Base-by-base conservation (phyloP, 768 basidiomycete genomes). In the Goffeauzyma gilvescens region DNA sequence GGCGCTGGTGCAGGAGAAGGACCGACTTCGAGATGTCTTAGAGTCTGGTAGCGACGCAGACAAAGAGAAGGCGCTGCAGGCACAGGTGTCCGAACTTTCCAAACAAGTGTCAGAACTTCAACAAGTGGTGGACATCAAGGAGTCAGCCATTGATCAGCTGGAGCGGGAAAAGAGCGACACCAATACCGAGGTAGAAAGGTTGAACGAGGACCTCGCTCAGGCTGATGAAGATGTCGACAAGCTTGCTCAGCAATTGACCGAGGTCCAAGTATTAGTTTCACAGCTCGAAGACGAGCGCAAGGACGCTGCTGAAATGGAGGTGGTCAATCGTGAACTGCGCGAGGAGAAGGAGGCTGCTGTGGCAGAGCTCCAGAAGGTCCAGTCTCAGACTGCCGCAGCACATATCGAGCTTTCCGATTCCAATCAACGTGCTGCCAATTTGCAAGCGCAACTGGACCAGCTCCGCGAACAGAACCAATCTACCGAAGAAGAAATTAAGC, bases 1-100 rank as follows among this genome's bases (percentile, higher is more conserved):
- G 8, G 42, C 30, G 17, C 21, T 60, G 6, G 30, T 41, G 21
- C 28, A 43, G 13, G 58, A 58, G 17, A 56, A 52, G 38, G 40
- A 44, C 5, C 24, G 53, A 8, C 36, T 55, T 12, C 46, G 58
- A 28, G 42, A n/a, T 5, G 15, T 53, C 3, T 37, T 48, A 2
- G 41, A 40, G n/a, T 21, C 40, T 17, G 42, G 33, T 20, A 37
- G 37, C 10, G 10, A 22, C 2, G 43, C 25, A 15, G 50, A 20
- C 5, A 43, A 40, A 40, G 56, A 56, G 32, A 28, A 22, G 18
- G 47, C 53, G 32, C 32, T 50, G 28, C 42, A 43, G 17, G 44
- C 44, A 23, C 54, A 55, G 40, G 33, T 56, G 2, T 18, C 26
- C 3, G 38, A 45, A 4, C 46, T 59, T 9, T 49, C 50, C 23